Evolutionary conservation across 1,284 basidiomycete genomes (phyloP), one percentile per base, ranked within the genome.

Genomic region (Crucibulum cyathiforme): DNA sequence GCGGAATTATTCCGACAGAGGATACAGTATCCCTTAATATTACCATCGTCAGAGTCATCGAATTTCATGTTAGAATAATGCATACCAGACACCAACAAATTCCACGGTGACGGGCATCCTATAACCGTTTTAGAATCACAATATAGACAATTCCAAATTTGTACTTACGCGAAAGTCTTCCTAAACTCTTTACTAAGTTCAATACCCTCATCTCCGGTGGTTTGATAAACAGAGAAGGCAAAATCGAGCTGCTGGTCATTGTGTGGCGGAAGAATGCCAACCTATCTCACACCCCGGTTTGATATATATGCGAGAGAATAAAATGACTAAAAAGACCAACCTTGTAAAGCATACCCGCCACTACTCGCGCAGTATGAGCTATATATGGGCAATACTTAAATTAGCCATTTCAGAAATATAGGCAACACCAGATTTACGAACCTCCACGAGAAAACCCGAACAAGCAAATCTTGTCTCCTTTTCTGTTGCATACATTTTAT

Each of bases 81-180:
- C 62, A 39, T 48, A 69, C 69, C 69, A 71, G 34, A 71, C 67
- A 31, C 69, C 69, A 10, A 71, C 62, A 37, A 71, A 71, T n/a
- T 71, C 63, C 15, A 71, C 58, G 3, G 54, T 63, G 15, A 63
- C 63, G 8, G 63, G 62, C 38, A 59, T 58, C 4, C 67, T 69
- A 43, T 41, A 43, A 39, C 7, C 34, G 45, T 15, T n/a, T 15
- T 41, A 8, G 52, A 13, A 52, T 34, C 2, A 52, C 10, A 17
- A 9, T 54, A 41, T 8, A 24, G 13, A 31, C 8, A 41, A 54
- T 13, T 39, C 7, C 24, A 8, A n/a, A 36, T 24, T 24, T 24
- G 24, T 24, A 63, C 67, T 5, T 54, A 67, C 67, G 67, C 61
- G 46, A 70, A 70, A 2, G 67, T 68, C 13, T 58, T 52, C 37